These are phyloP conservation scores for Drechmeria coniospora DNA, from an alignment of 2,329 filamentous ascomycete species.

Conservation along the genomic window DNA sequence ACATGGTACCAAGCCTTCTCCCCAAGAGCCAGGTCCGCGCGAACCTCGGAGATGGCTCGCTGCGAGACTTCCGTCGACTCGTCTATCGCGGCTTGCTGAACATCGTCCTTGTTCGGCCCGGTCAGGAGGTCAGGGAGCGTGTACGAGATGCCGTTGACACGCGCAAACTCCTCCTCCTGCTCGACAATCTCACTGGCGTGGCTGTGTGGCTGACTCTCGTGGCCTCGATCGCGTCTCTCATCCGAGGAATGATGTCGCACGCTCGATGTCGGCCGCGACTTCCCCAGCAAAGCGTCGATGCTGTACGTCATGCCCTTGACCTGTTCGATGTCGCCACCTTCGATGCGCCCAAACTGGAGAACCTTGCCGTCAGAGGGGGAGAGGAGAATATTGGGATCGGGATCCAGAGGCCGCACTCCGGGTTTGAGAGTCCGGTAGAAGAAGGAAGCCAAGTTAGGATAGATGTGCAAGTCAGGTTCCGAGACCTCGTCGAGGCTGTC, in stretches of 20 bases:
- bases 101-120: slow-evolving; percentile 36
- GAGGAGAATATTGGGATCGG: slow-evolving; percentile 62
- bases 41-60: slow-evolving; percentile 67
- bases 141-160: slow-evolving; percentile 89
- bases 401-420: slow-evolving; percentile 70
- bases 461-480: slow-evolving; percentile 76
- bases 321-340: slow-evolving; percentile 90
- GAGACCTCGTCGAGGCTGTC: slow-evolving; percentile 67
- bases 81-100: slow-evolving; percentile 45
- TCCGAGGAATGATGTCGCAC: slow-evolving; percentile 23
- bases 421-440: slow-evolving; percentile 94
- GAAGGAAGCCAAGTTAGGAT: slow-evolving; percentile 87
- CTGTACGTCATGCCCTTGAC: slow-evolving; percentile 98
- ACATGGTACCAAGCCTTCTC: slow-evolving; percentile 56
- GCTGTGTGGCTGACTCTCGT: slow-evolving; percentile 22
- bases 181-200: slow-evolving; percentile 55
- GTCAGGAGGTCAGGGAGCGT: slow-evolving; percentile 78
- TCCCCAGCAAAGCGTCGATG: slow-evolving; percentile 79
- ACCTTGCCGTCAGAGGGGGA: slow-evolving; percentile 85
- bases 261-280: slow-evolving; percentile 39
- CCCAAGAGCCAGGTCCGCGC: slow-evolving; percentile 65
- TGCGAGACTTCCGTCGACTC: slow-evolving; percentile 50
- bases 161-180: slow-evolving; percentile 82
- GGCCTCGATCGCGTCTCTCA: slow-evolving; percentile 7
- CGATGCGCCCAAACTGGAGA: slow-evolving; percentile 82